These are phyloP conservation scores for Colletotrichum ledebouriae DNA, from an alignment of 2,329 filamentous ascomycete genomes.

Conservation along the genomic window DNA sequence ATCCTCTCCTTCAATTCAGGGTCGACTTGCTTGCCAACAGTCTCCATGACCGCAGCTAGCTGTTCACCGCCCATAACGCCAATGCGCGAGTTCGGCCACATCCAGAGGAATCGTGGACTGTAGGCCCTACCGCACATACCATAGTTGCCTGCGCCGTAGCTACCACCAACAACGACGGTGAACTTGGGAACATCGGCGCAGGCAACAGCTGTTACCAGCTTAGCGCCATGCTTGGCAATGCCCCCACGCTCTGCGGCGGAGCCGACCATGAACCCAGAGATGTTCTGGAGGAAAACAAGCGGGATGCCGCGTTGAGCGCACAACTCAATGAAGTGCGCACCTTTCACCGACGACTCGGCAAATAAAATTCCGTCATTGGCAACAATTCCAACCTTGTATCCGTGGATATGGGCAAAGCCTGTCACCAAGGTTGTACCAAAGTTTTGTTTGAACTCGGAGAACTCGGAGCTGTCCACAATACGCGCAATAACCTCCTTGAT, in stretches of 20 bases:
- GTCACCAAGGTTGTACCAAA: constrained; percentile 93
- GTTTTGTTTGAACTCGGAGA: constrained; percentile 93
- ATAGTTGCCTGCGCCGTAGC: constrained; percentile 95
- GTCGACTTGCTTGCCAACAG: constrained; percentile 87
- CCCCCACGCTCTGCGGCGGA: constrained; percentile 91
- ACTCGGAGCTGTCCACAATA: constrained; percentile 90
- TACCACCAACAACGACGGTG: constrained; percentile 94
- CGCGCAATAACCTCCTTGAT: constrained; percentile 93
- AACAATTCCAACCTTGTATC: constrained; percentile 90
- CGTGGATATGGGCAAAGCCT: constrained; percentile 90
- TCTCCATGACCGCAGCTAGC: constrained; percentile 92
- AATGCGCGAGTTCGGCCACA: constrained; percentile 97
- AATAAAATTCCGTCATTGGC: constrained; percentile 98
- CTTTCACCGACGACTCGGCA: constrained; percentile 89
- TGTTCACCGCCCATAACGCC: constrained; percentile 97
- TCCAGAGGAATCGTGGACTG: constrained; percentile 90
- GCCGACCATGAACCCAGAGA: constrained; percentile 98
- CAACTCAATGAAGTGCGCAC: constrained; percentile 96
- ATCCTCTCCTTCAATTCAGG: constrained; percentile 86
- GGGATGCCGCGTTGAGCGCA: constrained; percentile 92
- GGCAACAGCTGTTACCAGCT: constrained; percentile 94
- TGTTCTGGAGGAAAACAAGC: constrained; percentile 95
- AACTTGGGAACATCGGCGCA: constrained; percentile 97
- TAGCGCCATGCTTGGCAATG: constrained; percentile 97
- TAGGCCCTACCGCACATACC: constrained; percentile 98